These are phyloP conservation scores for Ogataea sp. DNA, from an alignment of 805 yeast genomes.

Conservation along the genomic window DNA sequence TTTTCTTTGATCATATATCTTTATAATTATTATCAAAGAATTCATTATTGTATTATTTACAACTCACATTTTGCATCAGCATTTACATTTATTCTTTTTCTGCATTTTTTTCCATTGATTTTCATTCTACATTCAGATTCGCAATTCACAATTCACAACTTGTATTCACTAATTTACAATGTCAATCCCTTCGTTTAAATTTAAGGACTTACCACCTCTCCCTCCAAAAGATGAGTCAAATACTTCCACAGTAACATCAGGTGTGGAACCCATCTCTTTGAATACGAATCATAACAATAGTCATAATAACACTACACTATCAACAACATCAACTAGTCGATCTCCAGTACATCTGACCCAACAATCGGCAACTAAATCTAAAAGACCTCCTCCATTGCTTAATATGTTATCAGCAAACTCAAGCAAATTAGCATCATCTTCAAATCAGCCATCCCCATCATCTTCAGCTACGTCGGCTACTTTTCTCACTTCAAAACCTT, in stretches of 20 bases:
- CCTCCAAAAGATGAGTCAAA: constrained; percentile 3
- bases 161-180: no score
- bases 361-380: background rate
- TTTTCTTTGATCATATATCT: no score
- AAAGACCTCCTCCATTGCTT: constrained; percentile 9
- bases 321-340: background rate
- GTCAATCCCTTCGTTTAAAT: constrained; percentile 6
- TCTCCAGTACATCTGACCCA: background rate
- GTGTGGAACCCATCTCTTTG: background rate
- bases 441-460: background rate
- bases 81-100: no score
- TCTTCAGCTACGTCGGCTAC: background rate
- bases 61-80: no score
- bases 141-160: no score
- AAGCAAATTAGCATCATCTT: background rate
- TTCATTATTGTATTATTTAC: no score
- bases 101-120: no score
- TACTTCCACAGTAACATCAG: background rate
- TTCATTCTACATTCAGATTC: background rate
- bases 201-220: constrained; percentile 14
- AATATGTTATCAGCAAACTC: background rate
- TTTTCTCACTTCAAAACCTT: background rate
- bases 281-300: background rate
- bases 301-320: background rate
- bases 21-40: no score